Base-by-base conservation (phyloP, 2,329 filamentous ascomycete genomes). In the Biscogniauxia sp. region DNA sequence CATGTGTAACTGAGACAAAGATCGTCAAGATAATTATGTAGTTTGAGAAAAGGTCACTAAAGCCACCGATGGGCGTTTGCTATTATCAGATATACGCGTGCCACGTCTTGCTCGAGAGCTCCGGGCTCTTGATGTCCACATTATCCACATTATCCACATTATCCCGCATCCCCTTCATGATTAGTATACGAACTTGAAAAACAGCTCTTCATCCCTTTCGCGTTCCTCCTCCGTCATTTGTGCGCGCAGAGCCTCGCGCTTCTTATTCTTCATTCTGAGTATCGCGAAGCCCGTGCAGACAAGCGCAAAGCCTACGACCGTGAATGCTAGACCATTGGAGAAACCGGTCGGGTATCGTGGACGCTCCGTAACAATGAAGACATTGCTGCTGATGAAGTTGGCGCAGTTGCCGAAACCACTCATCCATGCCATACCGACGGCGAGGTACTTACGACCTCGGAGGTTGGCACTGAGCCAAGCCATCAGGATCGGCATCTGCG, bases 401-500 rank as follows among this genome's bases (percentile, higher is more conserved):
- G 75, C 78, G 59, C 76, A 78, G 64, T 79, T 80, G n/a, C 77
- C 78, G 20, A 80, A 75, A 2, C 76, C 76, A 2, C 76, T 69
- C 67, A 77, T 74, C 65, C 78, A 71, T 1, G 73, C 78, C 66
- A 75, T 76, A 3, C 75, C 77, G 6, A 79, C 71, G 5, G 75
- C 76, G 20, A 78, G 74, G 58, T 76, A 74, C 49, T 74, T 73
- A 57, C 72, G 72, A n/a, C 76, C 76, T 9, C 74, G 70, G 3
- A 80, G 66, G 56, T 80, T 80, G 51, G 75, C 75, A 28, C 74
- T 76, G 17, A 60, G 77, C 70, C 61, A 85, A 1, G 64, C 66
- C 64, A 70, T 69, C 15, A 69, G 59, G 15, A 71, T 66, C 15
- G 70, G 56, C 69, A 73, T 69, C 61, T 72, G 70, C 4, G 70